Evolutionary conservation across 345 rosid species (phyloP).

Genomic region (Citrus sinensis): DVS_A1.0 CM039167.1:17496501-17497000

Average conservation of each 20-base stretch:
- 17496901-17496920: slow-evolving; percentile 99
- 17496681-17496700: background rate
- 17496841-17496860: background rate
- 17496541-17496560: too few relatives aligned
- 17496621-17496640: background rate
- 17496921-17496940: slow-evolving; percentile 99
- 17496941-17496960: slow-evolving; percentile 98
- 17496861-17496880: slow-evolving; percentile 12
- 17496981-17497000: slow-evolving; percentile 69
- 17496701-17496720: background rate
- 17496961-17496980: slow-evolving; percentile 91
- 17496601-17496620: background rate
- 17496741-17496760: too few relatives aligned
- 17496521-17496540: too few relatives aligned
- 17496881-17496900: slow-evolving; percentile 99
- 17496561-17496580: too few relatives aligned
- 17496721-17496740: background rate
- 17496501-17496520: too few relatives aligned
- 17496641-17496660: background rate
- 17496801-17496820: background rate
- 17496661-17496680: background rate
- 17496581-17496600: background rate
- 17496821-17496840: background rate
- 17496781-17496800: background rate
- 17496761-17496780: background rate